Percentiles rank a stretch among this genome's conserved stretches.
phyloP scores from a whole-genome alignment of 176 grass and related monocot genomes.

The Musa itinerans region DNA sequence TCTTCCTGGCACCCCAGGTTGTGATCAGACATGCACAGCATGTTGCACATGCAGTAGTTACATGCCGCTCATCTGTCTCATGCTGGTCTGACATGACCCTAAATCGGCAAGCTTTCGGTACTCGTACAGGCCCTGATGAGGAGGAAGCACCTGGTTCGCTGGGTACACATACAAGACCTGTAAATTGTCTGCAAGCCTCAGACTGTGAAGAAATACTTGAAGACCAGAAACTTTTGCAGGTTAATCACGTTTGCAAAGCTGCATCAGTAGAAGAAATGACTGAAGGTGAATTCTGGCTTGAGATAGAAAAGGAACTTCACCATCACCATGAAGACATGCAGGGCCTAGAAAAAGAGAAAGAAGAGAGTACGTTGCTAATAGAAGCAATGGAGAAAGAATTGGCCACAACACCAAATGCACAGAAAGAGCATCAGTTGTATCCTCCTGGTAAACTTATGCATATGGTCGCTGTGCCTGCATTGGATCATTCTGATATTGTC shows the following conservation, averaged over 20 bases:
- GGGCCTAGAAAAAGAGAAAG: constrained; percentile 9
- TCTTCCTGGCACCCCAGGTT: constrained; percentile 25
- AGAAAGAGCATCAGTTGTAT: constrained; percentile 48
- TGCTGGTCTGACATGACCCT: constrained; percentile 43
- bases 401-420: constrained; percentile 12
- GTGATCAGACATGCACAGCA: constrained; percentile 19
- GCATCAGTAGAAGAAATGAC: constrained; percentile 9
- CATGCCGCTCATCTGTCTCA: constrained; percentile 25
- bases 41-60: constrained; percentile 4
- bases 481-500: constrained; percentile 19
- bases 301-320: constrained; percentile 17
- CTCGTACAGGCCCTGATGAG: constrained; percentile 18
- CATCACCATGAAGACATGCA: constrained; percentile 6
- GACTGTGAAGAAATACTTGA: neutral
- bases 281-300: constrained; percentile 22
- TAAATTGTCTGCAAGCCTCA: neutral
- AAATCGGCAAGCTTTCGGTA: constrained; percentile 8
- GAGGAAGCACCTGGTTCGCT: neutral
- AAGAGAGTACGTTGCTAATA: constrained; percentile 7
- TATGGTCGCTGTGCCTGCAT: constrained; percentile 56
- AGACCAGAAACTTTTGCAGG: neutral
- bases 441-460: constrained; percentile 90
- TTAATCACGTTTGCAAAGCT: neutral
- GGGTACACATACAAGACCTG: neutral
- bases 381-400: constrained; percentile 20